Conservation (phyloP, 768 basidiomycete species). For the Rhodosporidiobolus sp. region DNA sequence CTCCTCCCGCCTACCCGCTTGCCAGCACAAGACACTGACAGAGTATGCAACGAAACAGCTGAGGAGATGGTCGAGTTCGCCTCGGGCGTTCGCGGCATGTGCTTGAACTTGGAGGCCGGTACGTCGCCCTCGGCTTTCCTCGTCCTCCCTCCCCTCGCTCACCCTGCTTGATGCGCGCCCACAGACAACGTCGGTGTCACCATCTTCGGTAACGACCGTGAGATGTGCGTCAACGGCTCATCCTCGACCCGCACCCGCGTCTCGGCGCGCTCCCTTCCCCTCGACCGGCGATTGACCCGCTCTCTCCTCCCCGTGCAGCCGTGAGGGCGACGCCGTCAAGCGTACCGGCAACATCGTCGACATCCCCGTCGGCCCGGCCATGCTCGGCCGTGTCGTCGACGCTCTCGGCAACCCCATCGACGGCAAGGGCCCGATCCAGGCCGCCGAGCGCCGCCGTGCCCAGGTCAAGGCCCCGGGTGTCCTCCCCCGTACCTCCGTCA, state of each 20-base stretch:
- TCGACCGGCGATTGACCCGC: constrained; percentile 43
- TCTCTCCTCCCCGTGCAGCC: constrained; percentile 91
- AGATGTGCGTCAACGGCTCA: constrained; percentile 31
- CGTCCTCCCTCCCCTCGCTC: no score
- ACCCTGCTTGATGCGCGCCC: neutral
- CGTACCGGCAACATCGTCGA: constrained; percentile 99
- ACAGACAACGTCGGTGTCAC: constrained; percentile 93
- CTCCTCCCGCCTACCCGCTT: neutral
- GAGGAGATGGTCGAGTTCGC: constrained; percentile 99
- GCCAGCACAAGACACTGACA: neutral
- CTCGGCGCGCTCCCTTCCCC: no score
- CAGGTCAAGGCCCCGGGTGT: constrained; percentile 99
- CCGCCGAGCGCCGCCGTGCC: constrained; percentile 90
- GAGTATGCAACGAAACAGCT: constrained; percentile 47
- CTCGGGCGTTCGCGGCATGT: constrained; percentile 99
- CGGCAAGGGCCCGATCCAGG: constrained; percentile 94
- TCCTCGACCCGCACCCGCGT: neutral
- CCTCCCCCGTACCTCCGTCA: constrained; percentile 97
- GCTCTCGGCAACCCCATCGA: constrained; percentile 99
- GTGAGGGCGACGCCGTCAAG: constrained; percentile 99
- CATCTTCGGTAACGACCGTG: constrained; percentile 69
- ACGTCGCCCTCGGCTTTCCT: neutral
- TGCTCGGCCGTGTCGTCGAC: constrained; percentile 98
- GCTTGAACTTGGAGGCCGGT: constrained; percentile 99
- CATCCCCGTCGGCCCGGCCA: constrained; percentile 93